Conservation (phyloP, 768 basidiomycete species). For the Suillus occidentalis region DNA sequence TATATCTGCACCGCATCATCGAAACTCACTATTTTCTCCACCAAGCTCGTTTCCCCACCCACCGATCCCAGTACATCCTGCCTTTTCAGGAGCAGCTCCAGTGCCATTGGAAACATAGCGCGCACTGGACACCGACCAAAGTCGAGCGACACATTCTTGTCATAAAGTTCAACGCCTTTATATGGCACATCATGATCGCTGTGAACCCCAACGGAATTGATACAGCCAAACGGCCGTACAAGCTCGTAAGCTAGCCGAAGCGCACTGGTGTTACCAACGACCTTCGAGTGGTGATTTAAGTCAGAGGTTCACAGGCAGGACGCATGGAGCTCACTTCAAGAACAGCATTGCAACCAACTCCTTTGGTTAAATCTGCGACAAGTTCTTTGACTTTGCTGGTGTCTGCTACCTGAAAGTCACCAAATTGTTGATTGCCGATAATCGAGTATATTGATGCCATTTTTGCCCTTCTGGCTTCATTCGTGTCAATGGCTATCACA, state of each 20-base stretch:
- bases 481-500: slow-evolving; percentile 65
- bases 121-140: slow-evolving; percentile 83
- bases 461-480: slow-evolving; percentile 57
- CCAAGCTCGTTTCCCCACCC: slow-evolving; percentile 58
- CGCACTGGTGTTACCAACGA: slow-evolving; percentile 69
- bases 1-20: slow-evolving; percentile 59
- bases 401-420: slow-evolving; percentile 50
- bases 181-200: slow-evolving; percentile 54
- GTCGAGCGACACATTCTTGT: slow-evolving; percentile 77
- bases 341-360: slow-evolving; percentile 61
- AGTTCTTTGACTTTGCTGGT: slow-evolving; percentile 52
- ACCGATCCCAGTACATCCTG: slow-evolving; percentile 77
- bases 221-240: slow-evolving; percentile 73
- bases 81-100: slow-evolving; percentile 64
- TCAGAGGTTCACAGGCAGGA: background rate
- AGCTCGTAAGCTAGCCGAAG: slow-evolving; percentile 66
- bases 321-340: slow-evolving; percentile 52
- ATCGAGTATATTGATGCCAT: slow-evolving; percentile 55
- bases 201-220: slow-evolving; percentile 76
- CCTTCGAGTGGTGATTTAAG: slow-evolving; percentile 36
- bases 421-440: slow-evolving; percentile 42
- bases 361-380: slow-evolving; percentile 52
- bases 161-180: slow-evolving; percentile 56
- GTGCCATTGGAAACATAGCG: slow-evolving; percentile 71
- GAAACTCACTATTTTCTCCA: slow-evolving; percentile 67